Evolutionary conservation across 106 monocot genomes (phyloP), one percentile per base, ranked within the genome.

Genomic region (Allium fistulosum): DNA sequence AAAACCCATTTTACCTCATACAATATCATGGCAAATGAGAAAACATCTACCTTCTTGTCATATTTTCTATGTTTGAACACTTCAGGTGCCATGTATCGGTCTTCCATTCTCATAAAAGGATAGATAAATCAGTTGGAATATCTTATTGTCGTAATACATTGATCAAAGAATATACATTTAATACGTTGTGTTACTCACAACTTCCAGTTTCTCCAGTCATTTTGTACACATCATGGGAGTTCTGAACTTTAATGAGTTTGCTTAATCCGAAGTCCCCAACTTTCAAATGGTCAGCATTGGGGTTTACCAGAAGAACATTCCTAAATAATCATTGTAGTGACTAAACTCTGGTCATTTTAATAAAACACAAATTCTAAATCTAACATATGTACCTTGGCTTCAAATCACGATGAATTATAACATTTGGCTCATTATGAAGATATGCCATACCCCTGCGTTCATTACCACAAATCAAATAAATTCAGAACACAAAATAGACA

Each of bases 161-260:
- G 45, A 26, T 65, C 52, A 48, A 57, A 72, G 49, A 59, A 74
- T 37, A 51, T 10, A 49, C 18, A 68, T 46, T 77, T 46, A 9
- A 72, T 4, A 70, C 4, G 82, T 92, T 84, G 66, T 37, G 37
- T 92, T 89, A 85, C 96, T 84, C 70, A 97, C 92, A 99, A 74
- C 97, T 99, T 80, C 97, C 97, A 48, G 97, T 99, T 79, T 99
- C 97, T 62, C 97, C 97, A 14, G 97, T 99, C 88, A 99, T 82
- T 74, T 99, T 99, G 75, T 99, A 99, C 4, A 99, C 89, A 58
- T 93, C 89, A 72, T 89, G 86, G 50, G 97, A 75, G 49, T 93
- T 79, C 69, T 99, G 86, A 8, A 85, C 89, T 85, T 61, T 99
- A 11, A 99, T 90, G 15, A 99, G 84, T 77, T 92, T 99, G 65